These are phyloP conservation scores for Schizosaccharomyces cryophilus DNA, from an alignment of 805 yeast genomes.

Conservation along the genomic window DNA sequence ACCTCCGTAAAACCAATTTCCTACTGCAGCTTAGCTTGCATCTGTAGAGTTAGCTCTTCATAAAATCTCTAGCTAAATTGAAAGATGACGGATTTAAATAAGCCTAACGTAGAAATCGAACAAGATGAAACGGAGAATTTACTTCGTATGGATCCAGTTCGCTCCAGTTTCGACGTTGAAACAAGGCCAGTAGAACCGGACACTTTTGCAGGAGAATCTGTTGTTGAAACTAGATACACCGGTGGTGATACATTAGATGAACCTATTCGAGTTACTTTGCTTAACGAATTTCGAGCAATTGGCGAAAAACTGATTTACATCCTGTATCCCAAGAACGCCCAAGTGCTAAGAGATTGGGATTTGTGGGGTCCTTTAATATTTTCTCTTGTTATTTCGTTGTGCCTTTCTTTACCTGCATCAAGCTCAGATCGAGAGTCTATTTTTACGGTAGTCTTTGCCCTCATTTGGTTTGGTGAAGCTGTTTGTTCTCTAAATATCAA, in stretches of 20 bases:
- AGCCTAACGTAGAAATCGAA: background rate
- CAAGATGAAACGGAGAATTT: background rate
- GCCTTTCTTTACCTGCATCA: background rate
- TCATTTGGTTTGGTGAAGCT: constrained; percentile 2
- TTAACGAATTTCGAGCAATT: background rate
- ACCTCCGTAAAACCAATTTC: too few relatives aligned
- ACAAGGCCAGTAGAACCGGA: background rate
- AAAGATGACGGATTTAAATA: background rate
- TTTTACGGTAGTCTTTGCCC: background rate
- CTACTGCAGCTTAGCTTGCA: too few relatives aligned
- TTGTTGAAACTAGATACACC: background rate
- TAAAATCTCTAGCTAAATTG: background rate
- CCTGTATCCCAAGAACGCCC: background rate
- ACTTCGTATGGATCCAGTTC: background rate
- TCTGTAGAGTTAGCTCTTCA: background rate
- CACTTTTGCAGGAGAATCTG: background rate
- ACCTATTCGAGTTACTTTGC: background rate
- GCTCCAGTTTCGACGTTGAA: background rate
- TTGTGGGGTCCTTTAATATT: constrained; percentile 2
- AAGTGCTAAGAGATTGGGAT: background rate
- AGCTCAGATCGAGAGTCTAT: background rate
- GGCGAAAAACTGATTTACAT: background rate
- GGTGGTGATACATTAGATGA: background rate
- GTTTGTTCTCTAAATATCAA: background rate
- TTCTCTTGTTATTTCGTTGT: background rate